A percentile compares a stretch with the other conserved stretches of the same genome.
phyloP scores from a whole-genome alignment of 768 basidiomycete species.

The Royoungia palumana region DNA sequence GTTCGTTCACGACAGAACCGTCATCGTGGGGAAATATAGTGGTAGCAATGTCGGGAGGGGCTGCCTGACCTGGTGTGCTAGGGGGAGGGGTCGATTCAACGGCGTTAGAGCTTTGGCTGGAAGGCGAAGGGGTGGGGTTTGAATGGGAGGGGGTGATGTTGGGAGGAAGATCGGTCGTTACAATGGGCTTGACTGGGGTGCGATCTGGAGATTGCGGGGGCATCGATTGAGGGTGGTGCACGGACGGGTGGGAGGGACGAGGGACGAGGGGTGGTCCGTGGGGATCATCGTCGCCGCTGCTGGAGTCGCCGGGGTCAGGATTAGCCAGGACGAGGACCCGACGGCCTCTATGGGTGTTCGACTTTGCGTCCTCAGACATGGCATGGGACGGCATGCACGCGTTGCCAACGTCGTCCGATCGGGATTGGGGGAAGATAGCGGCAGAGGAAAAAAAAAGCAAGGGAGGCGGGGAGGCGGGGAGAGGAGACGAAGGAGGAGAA shows the following conservation, averaged over 20 bases:
- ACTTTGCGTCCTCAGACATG: slow-evolving; percentile 64
- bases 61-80: slow-evolving; percentile 54
- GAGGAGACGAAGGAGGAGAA: not conserved
- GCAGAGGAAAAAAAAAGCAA: not conserved
- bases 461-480: not conserved
- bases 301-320: slow-evolving; percentile 49
- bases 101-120: slow-evolving; percentile 58
- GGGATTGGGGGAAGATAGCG: not conserved
- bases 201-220: slow-evolving; percentile 20
- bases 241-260: slow-evolving; percentile 25
- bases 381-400: slow-evolving; percentile 30
- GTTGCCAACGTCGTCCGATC: slow-evolving; percentile 28
- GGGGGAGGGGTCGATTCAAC: slow-evolving; percentile 72
- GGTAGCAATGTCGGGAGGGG: slow-evolving; percentile 40
- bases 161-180: slow-evolving; percentile 38
- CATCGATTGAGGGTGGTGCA: slow-evolving; percentile 26
- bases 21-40: slow-evolving; percentile 37
- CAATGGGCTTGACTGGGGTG: slow-evolving; percentile 23
- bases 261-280: slow-evolving; percentile 11
- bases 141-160: slow-evolving; percentile 37
- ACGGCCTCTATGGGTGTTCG: slow-evolving; percentile 31
- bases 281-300: slow-evolving; percentile 38
- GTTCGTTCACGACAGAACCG: slow-evolving; percentile 31
- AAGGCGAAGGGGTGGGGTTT: slow-evolving; percentile 65
- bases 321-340: slow-evolving; percentile 59